phyloP scores from a whole-genome alignment of 192 early-diverging fungal species.

The Coemansia sp. region DNA sequence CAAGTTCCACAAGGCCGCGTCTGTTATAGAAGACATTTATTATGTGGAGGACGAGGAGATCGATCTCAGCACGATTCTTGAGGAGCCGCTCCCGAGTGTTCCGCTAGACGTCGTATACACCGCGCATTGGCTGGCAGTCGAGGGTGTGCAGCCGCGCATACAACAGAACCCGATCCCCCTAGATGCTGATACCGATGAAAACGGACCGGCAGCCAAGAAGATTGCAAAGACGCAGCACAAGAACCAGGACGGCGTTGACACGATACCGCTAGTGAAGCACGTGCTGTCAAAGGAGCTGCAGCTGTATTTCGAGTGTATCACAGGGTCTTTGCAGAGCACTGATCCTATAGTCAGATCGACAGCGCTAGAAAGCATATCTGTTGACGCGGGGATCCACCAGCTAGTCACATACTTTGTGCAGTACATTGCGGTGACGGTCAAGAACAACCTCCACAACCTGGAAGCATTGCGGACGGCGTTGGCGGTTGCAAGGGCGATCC shows the following conservation, averaged over 20 bases:
- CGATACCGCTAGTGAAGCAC: constrained; percentile 82
- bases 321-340: constrained; percentile 71
- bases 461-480: constrained; percentile 74
- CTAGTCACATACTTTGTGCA: constrained; percentile 95
- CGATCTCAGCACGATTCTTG: constrained; percentile 87
- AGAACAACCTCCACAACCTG: constrained; percentile 77
- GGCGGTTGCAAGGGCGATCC: constrained; percentile 74
- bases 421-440: constrained; percentile 86
- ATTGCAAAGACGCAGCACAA: constrained; percentile 21
- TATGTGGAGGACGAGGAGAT: constrained; percentile 94
- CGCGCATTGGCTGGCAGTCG: constrained; percentile 98
- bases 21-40: constrained; percentile 72
- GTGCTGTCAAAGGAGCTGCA: constrained; percentile 92
- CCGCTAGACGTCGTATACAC: constrained; percentile 89
- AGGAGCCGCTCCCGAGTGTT: constrained; percentile 84
- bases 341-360: constrained; percentile 70
- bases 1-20: constrained; percentile 71
- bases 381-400: constrained; percentile 94
- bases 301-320: constrained; percentile 92
- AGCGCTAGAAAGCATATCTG: constrained; percentile 80
- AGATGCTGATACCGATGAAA: constrained; percentile 16
- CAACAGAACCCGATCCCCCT: constrained; percentile 89
- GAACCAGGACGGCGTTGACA: constrained; percentile 40
- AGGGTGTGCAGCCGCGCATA: constrained; percentile 97
- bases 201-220: constrained; percentile 22